Evolutionary conservation across 2,329 filamentous ascomycete genomes (phyloP).

Genomic region (Penicillium sp.): DNA sequence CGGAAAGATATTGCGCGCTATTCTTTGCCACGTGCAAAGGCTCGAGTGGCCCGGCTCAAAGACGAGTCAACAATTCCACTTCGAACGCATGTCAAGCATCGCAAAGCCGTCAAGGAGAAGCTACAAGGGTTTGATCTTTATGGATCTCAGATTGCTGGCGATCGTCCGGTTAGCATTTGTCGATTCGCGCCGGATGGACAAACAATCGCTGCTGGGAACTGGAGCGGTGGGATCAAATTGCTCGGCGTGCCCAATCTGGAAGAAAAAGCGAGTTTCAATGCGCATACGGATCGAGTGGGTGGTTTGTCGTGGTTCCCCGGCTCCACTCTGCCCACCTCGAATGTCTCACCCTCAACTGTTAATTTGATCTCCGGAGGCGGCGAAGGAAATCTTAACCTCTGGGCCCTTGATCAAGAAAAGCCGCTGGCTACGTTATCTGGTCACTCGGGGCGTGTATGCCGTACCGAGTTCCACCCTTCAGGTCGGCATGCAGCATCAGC

Average conservation of each 20-base stretch:
- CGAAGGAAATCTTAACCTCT: conserved; percentile 82
- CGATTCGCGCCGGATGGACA: conserved; percentile 84
- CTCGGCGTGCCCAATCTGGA: conserved; percentile 79
- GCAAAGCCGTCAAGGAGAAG: conserved; percentile 81
- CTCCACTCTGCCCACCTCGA: conserved; percentile 68
- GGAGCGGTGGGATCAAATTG: conserved; percentile 84
- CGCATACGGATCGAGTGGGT: conserved; percentile 84
- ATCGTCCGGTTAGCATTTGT: conserved; percentile 86
- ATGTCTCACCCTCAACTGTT: conserved; percentile 67
- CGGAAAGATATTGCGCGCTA: conserved; percentile 76
- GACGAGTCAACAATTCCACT: conserved; percentile 78
- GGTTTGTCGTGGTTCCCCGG: conserved; percentile 88
- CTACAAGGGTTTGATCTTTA: conserved; percentile 83
- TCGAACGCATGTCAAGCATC: conserved; percentile 86
- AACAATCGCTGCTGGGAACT: conserved; percentile 84
- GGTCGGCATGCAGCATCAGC: conserved; percentile 87
- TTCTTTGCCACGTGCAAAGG: conserved; percentile 77
- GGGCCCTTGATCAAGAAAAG: conserved; percentile 83
- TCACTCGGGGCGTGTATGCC: conserved; percentile 81
- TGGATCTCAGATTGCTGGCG: conserved; percentile 87
- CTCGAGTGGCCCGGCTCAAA: conserved; percentile 72
- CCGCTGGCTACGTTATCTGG: conserved; percentile 78
- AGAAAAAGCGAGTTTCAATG: conserved; percentile 70
- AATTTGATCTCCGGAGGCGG: conserved; percentile 90
- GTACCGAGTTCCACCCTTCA: conserved; percentile 91